Evolutionary conservation across 257 asterid genomes (phyloP).

Genomic region (Solanum chaucha): DNA sequence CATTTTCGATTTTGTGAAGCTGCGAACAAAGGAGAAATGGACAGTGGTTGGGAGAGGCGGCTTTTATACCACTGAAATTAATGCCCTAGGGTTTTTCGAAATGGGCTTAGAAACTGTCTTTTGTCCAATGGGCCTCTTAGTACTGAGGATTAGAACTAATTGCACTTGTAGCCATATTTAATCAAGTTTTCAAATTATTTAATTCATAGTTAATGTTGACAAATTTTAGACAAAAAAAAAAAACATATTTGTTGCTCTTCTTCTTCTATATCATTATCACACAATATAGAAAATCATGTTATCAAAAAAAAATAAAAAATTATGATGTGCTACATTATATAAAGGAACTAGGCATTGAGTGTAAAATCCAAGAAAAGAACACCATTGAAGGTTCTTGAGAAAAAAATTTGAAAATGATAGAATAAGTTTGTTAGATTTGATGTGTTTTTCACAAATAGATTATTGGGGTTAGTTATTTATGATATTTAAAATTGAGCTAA

Average conservation of each 20-base stretch:
- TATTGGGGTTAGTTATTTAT: no score
- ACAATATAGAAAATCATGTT: not conserved
- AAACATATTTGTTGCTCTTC: not conserved
- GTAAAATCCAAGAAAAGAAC: not conserved
- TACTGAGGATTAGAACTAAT: not conserved
- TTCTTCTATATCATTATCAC: not conserved
- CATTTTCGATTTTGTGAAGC: not conserved
- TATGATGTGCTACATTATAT: not conserved
- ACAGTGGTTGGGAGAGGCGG: accelerated
- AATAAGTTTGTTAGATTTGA: not conserved
- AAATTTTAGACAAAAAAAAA: not conserved
- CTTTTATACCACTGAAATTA: not conserved
- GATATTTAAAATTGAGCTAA: not conserved
- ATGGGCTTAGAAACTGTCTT: not conserved
- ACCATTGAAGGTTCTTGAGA: not conserved
- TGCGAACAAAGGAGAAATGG: not conserved
- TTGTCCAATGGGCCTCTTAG: not conserved
- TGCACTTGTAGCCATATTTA: not conserved
- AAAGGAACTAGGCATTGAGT: not conserved
- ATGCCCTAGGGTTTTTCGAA: not conserved
- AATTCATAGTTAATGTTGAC: not conserved
- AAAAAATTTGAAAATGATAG: not conserved
- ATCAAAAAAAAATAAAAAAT: no score
- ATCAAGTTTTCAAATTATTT: not conserved
- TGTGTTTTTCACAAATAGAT: no score